These are phyloP conservation scores for Eutypa lata DNA, from an alignment of 2,329 filamentous ascomycete species.

Conservation along the genomic window DNA sequence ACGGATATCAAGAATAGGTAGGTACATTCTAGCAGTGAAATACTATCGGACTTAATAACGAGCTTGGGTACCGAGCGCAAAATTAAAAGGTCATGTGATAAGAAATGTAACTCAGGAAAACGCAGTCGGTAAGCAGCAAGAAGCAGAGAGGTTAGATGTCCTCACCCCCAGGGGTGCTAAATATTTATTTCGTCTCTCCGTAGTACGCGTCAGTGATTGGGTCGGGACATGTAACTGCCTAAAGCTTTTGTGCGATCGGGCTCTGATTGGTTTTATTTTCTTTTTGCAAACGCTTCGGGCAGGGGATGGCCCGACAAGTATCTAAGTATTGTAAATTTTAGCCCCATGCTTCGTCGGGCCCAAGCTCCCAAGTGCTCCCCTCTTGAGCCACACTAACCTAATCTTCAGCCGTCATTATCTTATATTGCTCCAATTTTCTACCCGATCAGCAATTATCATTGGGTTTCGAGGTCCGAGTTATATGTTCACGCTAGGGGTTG, in stretches of 20 bases:
- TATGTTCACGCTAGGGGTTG: conserved; percentile 14
- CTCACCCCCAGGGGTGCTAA: neutral
- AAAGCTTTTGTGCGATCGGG: conserved; percentile 27
- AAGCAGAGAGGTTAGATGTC: neutral
- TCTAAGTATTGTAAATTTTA: neutral
- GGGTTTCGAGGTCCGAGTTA: conserved; percentile 9
- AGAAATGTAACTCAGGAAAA: neutral
- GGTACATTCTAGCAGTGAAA: too few relatives aligned
- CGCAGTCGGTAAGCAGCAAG: neutral
- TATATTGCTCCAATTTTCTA: conserved; percentile 10
- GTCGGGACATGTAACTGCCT: conserved; percentile 10
- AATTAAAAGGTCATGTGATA: neutral
- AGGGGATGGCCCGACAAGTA: neutral
- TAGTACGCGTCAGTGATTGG: conserved; percentile 29
- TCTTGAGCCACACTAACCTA: neutral
- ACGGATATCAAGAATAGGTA: too few relatives aligned
- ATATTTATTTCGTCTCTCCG: neutral
- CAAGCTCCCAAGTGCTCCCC: neutral
- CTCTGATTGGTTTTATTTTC: conserved; percentile 22
- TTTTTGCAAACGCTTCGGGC: neutral
- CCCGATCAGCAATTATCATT: conserved; percentile 13
- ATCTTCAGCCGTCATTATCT: neutral
- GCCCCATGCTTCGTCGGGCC: neutral
- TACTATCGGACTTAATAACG: too few relatives aligned
- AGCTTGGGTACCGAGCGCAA: too few relatives aligned